A percentile compares a stretch with the other conserved stretches of the same genome.
phyloP scores from a whole-genome alignment of 2,329 filamentous ascomycete genomes.

The Fusarium sp. region DNA sequence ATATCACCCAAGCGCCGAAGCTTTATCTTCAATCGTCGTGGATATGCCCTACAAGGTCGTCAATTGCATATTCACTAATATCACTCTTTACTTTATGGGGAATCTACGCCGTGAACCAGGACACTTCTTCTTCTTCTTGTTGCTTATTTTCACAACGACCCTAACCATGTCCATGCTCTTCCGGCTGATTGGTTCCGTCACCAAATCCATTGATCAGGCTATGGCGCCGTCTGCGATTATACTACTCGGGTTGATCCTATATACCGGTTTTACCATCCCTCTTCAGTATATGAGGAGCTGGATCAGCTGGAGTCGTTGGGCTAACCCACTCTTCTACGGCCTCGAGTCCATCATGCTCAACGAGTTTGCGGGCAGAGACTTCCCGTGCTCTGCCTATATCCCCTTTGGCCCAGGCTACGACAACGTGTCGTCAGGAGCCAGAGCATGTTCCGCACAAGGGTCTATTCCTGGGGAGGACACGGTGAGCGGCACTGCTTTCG shows the following conservation, averaged over 20 bases:
- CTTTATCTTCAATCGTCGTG: constrained; percentile 35
- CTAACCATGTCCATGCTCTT: constrained; percentile 75
- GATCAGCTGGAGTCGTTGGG: constrained; percentile 73
- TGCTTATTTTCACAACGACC: constrained; percentile 64
- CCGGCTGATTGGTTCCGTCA: constrained; percentile 45
- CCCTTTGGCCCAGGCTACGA: constrained; percentile 40
- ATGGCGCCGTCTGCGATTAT: constrained; percentile 41
- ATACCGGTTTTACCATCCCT: constrained; percentile 62
- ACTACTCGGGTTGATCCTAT: constrained; percentile 53
- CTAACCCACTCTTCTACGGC: constrained; percentile 72
- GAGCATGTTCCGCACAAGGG: constrained; percentile 23
- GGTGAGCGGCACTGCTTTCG: constrained; percentile 29
- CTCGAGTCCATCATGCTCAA: constrained; percentile 75
- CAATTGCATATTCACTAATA: constrained; percentile 52
- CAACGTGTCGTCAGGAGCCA: background rate
- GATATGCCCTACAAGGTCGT: constrained; percentile 42
- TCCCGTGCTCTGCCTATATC: constrained; percentile 57
- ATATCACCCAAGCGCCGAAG: constrained; percentile 47
- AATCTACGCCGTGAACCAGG: constrained; percentile 70
- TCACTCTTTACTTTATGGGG: constrained; percentile 72
- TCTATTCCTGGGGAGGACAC: constrained; percentile 25
- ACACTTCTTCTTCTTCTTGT: constrained; percentile 60
- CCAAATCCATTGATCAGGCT: constrained; percentile 40
- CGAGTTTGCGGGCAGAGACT: constrained; percentile 64
- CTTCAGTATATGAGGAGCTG: constrained; percentile 60